Evolutionary conservation across 768 basidiomycete species (phyloP), one percentile per base, ranked within the genome.

Genomic region (Collybia nuda): DNA sequence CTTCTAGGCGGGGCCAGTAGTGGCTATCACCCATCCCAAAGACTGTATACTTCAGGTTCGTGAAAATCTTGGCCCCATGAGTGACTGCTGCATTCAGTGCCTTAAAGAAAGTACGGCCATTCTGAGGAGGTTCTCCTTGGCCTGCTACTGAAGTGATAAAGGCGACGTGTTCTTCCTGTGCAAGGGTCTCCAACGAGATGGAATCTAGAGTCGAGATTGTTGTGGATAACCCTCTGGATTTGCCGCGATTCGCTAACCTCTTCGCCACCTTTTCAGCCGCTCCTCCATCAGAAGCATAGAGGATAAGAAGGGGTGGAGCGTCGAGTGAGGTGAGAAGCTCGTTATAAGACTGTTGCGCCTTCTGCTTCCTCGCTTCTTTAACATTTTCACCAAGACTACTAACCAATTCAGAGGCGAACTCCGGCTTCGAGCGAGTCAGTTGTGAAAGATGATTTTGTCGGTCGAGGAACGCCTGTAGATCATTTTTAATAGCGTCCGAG

Each of bases 1-100:
- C 97, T 67, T 98, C 94, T 15, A 90, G 80, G 37, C 97, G 82
- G 7, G 97, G 97, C 97, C 97, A 99, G 73, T 99, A 99, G 70
- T 97, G 95, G 66, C 90, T 95, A 68, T 99, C 97, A 53, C 97
- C 97, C 84, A 99, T 88, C 42, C 77, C 96, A 58, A 98, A 97
- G 39, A 98, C 93, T 47, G 86, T 70, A 67, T 82, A 90, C 62
- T 81, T 86, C 52, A 93, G 73, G 54, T 85, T 85, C 46, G 72
- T 54, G 38, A 93, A 73, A 5, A 78, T 72, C 48, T 71, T 75
- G 45, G 87, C 85, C 17, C 81, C 81, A n/a, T 74, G 74, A 8
- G 74, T 69, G 2, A 74, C 71, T 6, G 83, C 80, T 6, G 84
- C 85, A 57, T 89, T 88, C 58, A 97, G 60, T 3, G 89, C 78